Evolutionary conservation across 169 alveolate genomes (phyloP).

Genomic region (Ichthyophthirius multifiliis): DNA sequence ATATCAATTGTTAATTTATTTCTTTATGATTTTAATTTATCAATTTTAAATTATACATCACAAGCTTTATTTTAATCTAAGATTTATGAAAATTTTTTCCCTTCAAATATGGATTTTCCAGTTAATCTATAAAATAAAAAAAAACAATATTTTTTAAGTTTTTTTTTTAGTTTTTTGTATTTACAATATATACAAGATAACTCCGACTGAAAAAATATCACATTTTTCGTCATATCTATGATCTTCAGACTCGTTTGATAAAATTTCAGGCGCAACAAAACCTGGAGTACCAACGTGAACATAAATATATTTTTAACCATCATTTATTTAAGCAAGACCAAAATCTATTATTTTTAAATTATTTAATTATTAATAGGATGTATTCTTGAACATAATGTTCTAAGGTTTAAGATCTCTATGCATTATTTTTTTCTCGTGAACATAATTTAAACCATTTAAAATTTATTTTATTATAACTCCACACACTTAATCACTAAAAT

Average conservation of each 20-base stretch:
- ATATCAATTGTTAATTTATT: constrained; percentile 2
- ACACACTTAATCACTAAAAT: constrained; percentile 22
- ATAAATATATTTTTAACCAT: constrained; percentile 3
- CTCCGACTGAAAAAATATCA: constrained; percentile 1
- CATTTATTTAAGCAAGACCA: constrained; percentile 16
- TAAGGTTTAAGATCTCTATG: constrained; percentile 45
- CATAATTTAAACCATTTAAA: constrained; percentile 46
- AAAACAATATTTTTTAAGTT: background rate
- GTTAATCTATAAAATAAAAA: background rate
- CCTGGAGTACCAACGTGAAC: constrained; percentile 54
- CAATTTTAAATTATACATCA: background rate
- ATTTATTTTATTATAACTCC: constrained; percentile 36
- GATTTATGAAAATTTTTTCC: background rate
- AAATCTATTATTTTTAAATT: constrained; percentile 32
- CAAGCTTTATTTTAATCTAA: constrained; percentile 2
- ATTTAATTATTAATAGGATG: background rate
- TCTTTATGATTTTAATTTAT: background rate
- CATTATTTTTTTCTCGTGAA: constrained; percentile 44
- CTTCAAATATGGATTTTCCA: constrained; percentile 1
- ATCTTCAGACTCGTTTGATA: constrained; percentile 42
- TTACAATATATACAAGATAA: constrained; percentile 5
- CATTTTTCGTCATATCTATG: constrained; percentile 11
- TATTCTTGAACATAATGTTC: constrained; percentile 21
- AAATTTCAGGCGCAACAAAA: constrained; percentile 50
- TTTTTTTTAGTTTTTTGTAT: background rate